Conservation (phyloP, 345 rosid species). For the Arabidopsis thaliana region TAIR10.1 NC_003076.8:18585501-18586000, state of each 20-base stretch:
- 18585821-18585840: conserved; percentile 56
- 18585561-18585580: conserved; percentile 89
- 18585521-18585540: conserved; percentile 90
- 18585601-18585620: conserved; percentile 73
- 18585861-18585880: conserved; percentile 45
- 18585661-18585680: conserved; percentile 68
- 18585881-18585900: conserved; percentile 53
- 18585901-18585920: conserved; percentile 61
- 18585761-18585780: conserved; percentile 69
- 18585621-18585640: conserved; percentile 80
- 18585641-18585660: conserved; percentile 83
- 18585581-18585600: conserved; percentile 88
- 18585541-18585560: conserved; percentile 78
- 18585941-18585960: conserved; percentile 48
- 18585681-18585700: conserved; percentile 77
- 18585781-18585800: conserved; percentile 81
- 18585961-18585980: conserved; percentile 74
- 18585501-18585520: conserved; percentile 84
- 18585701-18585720: conserved; percentile 60
- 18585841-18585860: conserved; percentile 49
- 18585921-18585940: conserved; percentile 47
- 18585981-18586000: conserved; percentile 71
- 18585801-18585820: conserved; percentile 65
- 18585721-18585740: conserved; percentile 77
- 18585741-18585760: conserved; percentile 69